Conservation (phyloP, 768 basidiomycete species). For the Lyophyllum semitale region DNA sequence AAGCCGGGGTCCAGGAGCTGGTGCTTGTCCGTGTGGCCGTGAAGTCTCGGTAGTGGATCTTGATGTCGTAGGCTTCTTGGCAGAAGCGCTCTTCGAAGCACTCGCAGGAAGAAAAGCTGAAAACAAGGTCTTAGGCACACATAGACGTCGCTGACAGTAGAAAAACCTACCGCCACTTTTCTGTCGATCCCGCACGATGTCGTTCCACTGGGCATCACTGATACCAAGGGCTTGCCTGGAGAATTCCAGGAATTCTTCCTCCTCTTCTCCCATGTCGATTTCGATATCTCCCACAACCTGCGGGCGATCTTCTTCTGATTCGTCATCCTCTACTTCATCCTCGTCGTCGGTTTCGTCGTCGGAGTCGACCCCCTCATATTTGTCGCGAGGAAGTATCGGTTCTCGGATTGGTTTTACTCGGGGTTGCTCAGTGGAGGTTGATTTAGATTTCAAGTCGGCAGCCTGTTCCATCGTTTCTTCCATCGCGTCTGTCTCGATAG, state of each 20-base stretch:
- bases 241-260: conserved; percentile 94
- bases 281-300: conserved; percentile 84
- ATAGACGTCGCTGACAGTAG: background rate
- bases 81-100: conserved; percentile 23
- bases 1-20: conserved; percentile 38
- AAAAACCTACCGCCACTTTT: conserved; percentile 74
- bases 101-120: conserved; percentile 63
- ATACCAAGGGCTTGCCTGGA: conserved; percentile 91
- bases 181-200: conserved; percentile 80
- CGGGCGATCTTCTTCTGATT: conserved; percentile 80
- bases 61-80: conserved; percentile 11
- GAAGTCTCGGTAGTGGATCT: background rate
- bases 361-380: conserved; percentile 91
- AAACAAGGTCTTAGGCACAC: conserved; percentile 7
- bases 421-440: conserved; percentile 16
- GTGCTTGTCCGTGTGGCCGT: conserved; percentile 5
- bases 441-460: conserved; percentile 3
- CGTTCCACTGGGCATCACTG: conserved; percentile 82
- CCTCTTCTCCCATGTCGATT: conserved; percentile 90
- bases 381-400: conserved; percentile 80
- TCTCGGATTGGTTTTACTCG: conserved; percentile 58
- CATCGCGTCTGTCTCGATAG: conserved; percentile 42
- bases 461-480: conserved; percentile 24
- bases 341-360: conserved; percentile 85
- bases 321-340: conserved; percentile 46